Evolutionary conservation across 2,329 filamentous ascomycete genomes (phyloP).

Genomic region (Xylaria sp.): DNA sequence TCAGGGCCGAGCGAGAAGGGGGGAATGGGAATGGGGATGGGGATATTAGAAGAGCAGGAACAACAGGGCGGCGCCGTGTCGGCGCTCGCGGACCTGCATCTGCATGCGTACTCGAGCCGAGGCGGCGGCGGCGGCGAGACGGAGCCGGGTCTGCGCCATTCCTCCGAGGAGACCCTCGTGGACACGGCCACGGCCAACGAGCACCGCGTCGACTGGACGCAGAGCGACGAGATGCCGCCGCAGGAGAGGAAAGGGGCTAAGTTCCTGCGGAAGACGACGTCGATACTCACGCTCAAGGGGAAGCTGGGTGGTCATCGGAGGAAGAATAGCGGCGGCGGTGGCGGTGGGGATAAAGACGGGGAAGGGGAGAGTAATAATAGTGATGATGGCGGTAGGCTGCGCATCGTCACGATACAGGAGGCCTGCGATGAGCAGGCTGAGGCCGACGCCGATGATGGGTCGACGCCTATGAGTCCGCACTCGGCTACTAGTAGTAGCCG

Average conservation of each 20-base stretch:
- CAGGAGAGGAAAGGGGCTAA: conserved; percentile 25
- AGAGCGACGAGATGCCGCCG: conserved; percentile 61
- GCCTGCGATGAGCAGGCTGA: conserved; percentile 29
- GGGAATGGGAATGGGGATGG: too few species aligned
- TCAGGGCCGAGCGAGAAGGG: conserved; percentile 27
- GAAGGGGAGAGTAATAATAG: neutral
- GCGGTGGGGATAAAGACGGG: neutral
- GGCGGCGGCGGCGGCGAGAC: neutral
- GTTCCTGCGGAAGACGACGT: conserved; percentile 58
- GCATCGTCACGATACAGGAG: conserved; percentile 32
- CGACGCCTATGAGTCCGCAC: conserved; percentile 36
- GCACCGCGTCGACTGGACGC: conserved; percentile 67
- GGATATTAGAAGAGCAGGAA: conserved; percentile 37
- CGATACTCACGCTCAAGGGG: conserved; percentile 61
- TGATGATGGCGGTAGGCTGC: conserved; percentile 44
- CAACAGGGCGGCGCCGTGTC: conserved; percentile 6
- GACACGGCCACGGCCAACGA: conserved; percentile 47
- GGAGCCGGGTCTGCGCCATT: conserved; percentile 24
- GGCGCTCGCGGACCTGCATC: conserved; percentile 31
- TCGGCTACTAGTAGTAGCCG: conserved; percentile 22
- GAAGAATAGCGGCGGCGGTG: conserved; percentile 42
- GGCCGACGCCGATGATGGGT: conserved; percentile 33
- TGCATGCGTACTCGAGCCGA: conserved; percentile 25
- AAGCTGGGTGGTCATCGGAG: conserved; percentile 52
- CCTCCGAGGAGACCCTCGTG: conserved; percentile 46